Conservation (phyloP, 495 filamentous ascomycete genomes). For the Rostrohypoxylon terebratum region DNA sequence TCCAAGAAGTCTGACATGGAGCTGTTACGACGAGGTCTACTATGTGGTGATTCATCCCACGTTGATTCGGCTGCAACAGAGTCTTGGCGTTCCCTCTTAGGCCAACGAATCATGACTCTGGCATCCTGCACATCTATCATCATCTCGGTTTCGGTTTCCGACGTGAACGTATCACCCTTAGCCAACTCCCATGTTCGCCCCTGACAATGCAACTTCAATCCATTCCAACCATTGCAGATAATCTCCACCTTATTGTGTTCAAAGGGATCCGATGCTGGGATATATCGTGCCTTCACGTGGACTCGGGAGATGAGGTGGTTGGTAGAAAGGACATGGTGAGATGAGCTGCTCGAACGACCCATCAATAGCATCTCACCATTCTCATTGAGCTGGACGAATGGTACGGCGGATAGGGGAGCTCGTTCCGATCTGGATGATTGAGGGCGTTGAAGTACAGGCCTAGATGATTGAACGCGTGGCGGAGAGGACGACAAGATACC, state of each 20-base stretch:
- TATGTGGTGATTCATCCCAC: conserved; percentile 71
- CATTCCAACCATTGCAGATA: conserved; percentile 95
- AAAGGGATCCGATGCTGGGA: conserved; percentile 69
- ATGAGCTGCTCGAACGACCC: conserved; percentile 92
- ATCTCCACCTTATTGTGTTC: conserved; percentile 82
- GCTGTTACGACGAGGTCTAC: conserved; percentile 49
- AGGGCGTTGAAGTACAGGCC: conserved; percentile 67
- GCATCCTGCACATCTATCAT: conserved; percentile 97
- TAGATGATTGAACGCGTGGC: conserved; percentile 66
- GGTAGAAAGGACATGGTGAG: conserved; percentile 88
- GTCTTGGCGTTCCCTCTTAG: conserved; percentile 70
- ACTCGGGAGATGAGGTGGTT: conserved; percentile 92
- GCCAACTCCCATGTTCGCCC: conserved; percentile 85
- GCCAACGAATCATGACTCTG: conserved; percentile 90
- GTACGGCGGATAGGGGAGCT: conserved; percentile 82
- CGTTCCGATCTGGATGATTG: conserved; percentile 83
- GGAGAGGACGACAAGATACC: conserved; percentile 92
- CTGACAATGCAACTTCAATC: conserved; percentile 90
- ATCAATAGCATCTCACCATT: conserved; percentile 85
- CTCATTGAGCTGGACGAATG: conserved; percentile 80
- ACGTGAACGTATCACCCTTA: conserved; percentile 90
- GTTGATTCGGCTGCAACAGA: conserved; percentile 73
- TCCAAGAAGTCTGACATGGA: conserved; percentile 52
- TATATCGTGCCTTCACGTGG: conserved; percentile 89
- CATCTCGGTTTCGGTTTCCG: conserved; percentile 91